Base-by-base conservation (phyloP, 208 protist species). In the Leishmania turanica region DNA sequence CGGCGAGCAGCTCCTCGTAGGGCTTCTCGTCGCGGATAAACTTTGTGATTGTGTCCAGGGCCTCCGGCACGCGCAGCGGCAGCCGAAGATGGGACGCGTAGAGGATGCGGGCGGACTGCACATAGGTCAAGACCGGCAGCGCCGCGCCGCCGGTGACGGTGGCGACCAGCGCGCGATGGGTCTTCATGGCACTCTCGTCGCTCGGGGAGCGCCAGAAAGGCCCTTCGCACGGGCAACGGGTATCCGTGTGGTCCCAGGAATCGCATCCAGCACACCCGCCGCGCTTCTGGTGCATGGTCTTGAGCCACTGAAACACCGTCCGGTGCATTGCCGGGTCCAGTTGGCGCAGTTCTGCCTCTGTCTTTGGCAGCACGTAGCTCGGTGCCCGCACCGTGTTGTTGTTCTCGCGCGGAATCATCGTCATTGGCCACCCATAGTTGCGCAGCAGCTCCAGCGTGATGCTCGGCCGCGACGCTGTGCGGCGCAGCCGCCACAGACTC, bases 251-350 rank as follows among this genome's bases (percentile, higher is more conserved):
- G 49, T 86, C 73, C 93, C 94, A 97, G 54, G 87, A 88, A 82
- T 97, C 93, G 84, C 94, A 97, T 64, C 77, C 69, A 2, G 84
- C 76, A 78, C 92, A 97, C n/a, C 92, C 92, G 47, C 94, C 92
- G 53, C 87, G 66, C 54, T 69, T 82, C 64, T 92, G 84, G 19
- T 92, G 77, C 45, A 96, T 88, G 58, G 79, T 80, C 69, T 82
- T 79, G 27, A 96, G 45, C 93, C 94, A 97, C 77, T 82, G 65
- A 37, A 83, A 83, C 51, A 91, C 89, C 24, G 82, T 84, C 3
- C 89, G 92, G 86, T 97, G 94, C 87, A 94, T 93, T n/a, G 88
- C 84, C 5, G 89, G 70, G 78, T 97, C 94, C 8, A 96, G 80
- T 37, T 73, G 56, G 49, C 77, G 83, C 62, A 95, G 40, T 66